Conservation (phyloP, 2,329 filamentous ascomycete genomes). For the Cercospora brassicicola region DNA sequence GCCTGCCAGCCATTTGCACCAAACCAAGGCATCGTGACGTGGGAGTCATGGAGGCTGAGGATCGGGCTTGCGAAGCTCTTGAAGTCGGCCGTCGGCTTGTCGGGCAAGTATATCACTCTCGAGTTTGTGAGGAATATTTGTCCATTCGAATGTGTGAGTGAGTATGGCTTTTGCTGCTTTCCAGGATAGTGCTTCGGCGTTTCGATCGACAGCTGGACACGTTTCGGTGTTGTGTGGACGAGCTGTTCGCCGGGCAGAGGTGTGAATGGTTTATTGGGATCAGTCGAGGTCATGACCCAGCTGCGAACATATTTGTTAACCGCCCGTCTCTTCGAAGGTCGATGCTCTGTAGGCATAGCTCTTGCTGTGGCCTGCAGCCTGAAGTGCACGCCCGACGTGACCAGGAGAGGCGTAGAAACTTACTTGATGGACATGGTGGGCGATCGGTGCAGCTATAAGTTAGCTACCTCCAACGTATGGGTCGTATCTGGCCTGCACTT, state of each 20-base stretch:
- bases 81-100: conserved; percentile 64
- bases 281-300: conserved; percentile 85
- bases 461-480: background rate
- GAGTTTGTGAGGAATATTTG: conserved; percentile 34
- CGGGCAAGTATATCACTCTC: conserved; percentile 84
- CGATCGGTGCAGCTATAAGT: background rate
- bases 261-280: conserved; percentile 65
- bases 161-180: conserved; percentile 51
- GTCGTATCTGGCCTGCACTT: background rate
- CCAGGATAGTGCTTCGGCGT: conserved; percentile 60
- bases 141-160: conserved; percentile 29
- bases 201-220: conserved; percentile 69
- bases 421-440: conserved; percentile 33
- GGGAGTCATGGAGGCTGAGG: conserved; percentile 81
- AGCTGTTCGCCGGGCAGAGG: conserved; percentile 81
- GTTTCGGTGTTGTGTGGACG: conserved; percentile 74
- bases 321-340: background rate
- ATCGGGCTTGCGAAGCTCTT: conserved; percentile 89
- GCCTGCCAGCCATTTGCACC: conserved; percentile 89
- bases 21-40: conserved; percentile 85
- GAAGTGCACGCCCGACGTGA: background rate
- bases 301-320: conserved; percentile 45
- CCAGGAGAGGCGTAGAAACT: conserved; percentile 1
- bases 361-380: background rate
- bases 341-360: background rate